These are phyloP conservation scores for Neonectria hederae DNA, from an alignment of 2,329 filamentous ascomycete species.

Conservation along the genomic window DNA sequence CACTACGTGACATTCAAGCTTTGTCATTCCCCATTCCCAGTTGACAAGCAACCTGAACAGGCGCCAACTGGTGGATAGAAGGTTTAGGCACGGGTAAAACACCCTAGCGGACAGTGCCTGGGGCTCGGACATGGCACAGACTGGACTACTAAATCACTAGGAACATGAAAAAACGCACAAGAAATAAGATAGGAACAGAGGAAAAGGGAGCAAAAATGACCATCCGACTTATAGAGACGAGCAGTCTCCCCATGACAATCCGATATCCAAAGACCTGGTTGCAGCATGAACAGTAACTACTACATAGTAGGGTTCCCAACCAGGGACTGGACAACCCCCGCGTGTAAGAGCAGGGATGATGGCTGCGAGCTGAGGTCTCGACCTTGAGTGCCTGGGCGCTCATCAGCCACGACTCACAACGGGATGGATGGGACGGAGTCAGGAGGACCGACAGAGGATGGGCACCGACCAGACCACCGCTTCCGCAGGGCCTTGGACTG, in stretches of 20 bases:
- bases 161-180: background rate
- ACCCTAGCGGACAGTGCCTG: background rate
- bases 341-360: background rate
- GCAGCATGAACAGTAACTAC: background rate
- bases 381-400: background rate
- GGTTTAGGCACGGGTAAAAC: slow-evolving; percentile 19
- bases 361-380: background rate
- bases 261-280: background rate
- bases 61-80: slow-evolving; percentile 1
- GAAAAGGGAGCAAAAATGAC: background rate
- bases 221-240: background rate
- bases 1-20: background rate
- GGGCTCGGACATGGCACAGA: background rate
- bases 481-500: too few species aligned
- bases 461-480: too few species aligned
- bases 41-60: background rate
- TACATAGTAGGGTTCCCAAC: too few species aligned
- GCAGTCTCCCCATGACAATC: background rate
- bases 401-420: background rate
- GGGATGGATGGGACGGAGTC: background rate
- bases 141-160: too few species aligned
- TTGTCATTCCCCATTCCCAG: background rate
- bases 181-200: background rate
- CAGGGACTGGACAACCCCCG: too few species aligned
- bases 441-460: background rate